These are phyloP conservation scores for Lepidium sativum DNA, from an alignment of 345 rosid species.

Conservation along the genomic window DNA sequence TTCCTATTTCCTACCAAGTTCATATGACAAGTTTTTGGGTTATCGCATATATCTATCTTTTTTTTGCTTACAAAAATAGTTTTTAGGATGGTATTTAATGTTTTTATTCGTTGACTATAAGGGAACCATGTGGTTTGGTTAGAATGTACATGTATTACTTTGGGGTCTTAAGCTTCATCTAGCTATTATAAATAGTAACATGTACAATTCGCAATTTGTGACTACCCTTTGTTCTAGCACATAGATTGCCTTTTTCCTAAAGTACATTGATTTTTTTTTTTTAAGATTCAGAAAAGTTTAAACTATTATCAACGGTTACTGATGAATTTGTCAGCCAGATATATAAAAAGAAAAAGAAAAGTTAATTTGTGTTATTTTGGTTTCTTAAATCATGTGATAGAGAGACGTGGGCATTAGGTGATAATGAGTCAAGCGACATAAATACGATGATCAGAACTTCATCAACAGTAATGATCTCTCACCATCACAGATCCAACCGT, in stretches of 20 bases:
- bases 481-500: constrained; percentile 16
- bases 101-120: background rate
- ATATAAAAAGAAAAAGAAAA: background rate
- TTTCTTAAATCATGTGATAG: background rate
- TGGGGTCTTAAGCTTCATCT: background rate
- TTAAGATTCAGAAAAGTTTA: background rate
- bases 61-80: background rate
- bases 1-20: constrained; percentile 14
- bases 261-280: background rate
- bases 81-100: background rate
- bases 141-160: background rate
- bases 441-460: constrained; percentile 22
- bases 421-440: constrained; percentile 20
- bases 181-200: background rate
- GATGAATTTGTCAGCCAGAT: background rate
- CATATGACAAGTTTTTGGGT: background rate
- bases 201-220: background rate
- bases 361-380: background rate
- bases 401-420: constrained; percentile 27
- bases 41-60: background rate
- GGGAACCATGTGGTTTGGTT: background rate
- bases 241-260: background rate
- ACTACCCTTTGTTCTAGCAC: background rate
- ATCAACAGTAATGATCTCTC: constrained; percentile 23
- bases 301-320: background rate